Evolutionary conservation across 495 filamentous ascomycete genomes (phyloP), one percentile per base, ranked within the genome.

Genomic region (Hyaloscypha bicolor): DNA sequence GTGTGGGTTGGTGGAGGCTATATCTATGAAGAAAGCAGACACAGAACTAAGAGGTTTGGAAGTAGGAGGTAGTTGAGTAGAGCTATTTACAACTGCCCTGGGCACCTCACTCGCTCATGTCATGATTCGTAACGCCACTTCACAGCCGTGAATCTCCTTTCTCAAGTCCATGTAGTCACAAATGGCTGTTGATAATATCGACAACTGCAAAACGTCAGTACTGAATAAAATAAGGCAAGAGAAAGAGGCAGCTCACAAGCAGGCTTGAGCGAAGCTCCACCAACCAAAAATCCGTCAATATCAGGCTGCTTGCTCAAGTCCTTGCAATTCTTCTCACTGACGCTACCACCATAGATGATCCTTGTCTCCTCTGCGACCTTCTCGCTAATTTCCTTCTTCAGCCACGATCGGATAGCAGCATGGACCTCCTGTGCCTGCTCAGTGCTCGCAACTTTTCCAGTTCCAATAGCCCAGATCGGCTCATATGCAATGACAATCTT

Each of bases 391-490:
- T 88, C 85, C 71, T 88, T 83, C 69, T 81, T 84, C 73, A 99
- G 82, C 94, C 94, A 99, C 72, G 89, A 80, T 71, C 95, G 91
- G 79, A 99, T 96, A 67, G 89, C 93, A 58, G 87, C 90, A 80
- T 99, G 95, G 66, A 95, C 93, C 79, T 97, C 93, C 83, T 97
- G 93, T 64, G 93, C 93, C 82, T 97, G 93, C 82, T 93, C 83
- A 55, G 92, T 94, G 60, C 88, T 93, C 73, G 95, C 95, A 66
- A 98, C 95, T 83, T 97, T 97, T 75, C 95, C 95, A 69, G 95
- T 98, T 67, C 96, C 95, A 75, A 98, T 98, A 72, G 94, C 96
- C 94, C 95, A 99, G 82, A 99, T 94, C 72, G 95, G 95, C 86
- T 99, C 96, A 78, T 99, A 99, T 72, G 95, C 96, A 73, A 99